Evolutionary conservation across 2,329 filamentous ascomycete genomes (phyloP), one percentile per base, ranked within the genome.

Genomic region (Hymenoscyphus occultus): DNA sequence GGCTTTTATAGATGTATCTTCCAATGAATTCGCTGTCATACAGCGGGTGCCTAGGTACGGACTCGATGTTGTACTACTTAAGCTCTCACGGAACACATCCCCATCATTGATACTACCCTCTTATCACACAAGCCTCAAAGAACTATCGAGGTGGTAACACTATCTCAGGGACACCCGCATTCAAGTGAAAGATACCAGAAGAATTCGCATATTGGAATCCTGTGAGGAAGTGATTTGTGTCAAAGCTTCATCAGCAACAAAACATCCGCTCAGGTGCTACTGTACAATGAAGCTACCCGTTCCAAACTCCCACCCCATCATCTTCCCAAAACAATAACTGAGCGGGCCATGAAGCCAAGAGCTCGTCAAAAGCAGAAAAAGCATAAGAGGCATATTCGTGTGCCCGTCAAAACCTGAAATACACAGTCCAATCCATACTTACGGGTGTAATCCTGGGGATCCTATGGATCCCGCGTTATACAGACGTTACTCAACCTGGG

Each of bases 391-490:
- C 35, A 10, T 22, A 51, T 22, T 51, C 4, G 45, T 51, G 45
- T 51, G 3, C 12, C n/a, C n/a, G 0, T 48, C n/a, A 2, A 19
- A 48, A 22, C 5, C 45, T 22, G n/a, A 19, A 45, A 6, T 7
- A n/a, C 16, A 19, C 16, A 7, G 16, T 9, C 5, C 13, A n/a
- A 12, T 22, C 45, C 22, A 9, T 12, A 51, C 19, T 22, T 12
- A 51, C n/a, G 45, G 45, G 19, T 51, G 45, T 51, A 51, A 51
- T 51, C 45, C 19, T 51, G 19, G n/a, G n/a, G n/a, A n/a, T n/a
- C n/a, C n/a, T n/a, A n/a, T n/a, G n/a, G 10, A n/a, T n/a, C 28
- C 28, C 28, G 28, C 28, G 28, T 28, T 2, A 28, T 28, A 28
- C 28, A 28, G 3, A 51, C 7, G 45, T 51, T 51, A 51, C 45